Evolutionary conservation across 345 rosid genomes (phyloP).

Genomic region (Citrus hindsii): DNA sequence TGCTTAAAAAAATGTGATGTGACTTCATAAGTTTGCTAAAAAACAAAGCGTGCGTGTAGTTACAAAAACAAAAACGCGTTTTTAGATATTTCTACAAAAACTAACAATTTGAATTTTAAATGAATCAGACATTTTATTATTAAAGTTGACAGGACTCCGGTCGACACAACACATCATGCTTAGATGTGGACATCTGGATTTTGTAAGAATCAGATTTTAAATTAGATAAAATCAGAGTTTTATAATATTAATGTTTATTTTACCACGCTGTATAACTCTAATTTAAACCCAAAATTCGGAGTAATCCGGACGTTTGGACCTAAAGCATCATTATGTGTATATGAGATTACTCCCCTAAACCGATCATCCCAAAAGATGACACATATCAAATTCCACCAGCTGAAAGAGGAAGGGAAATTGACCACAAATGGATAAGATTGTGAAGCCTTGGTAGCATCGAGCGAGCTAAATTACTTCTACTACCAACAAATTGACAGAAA

Average conservation of each 20-base stretch:
- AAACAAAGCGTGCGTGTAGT: neutral
- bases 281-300: no score
- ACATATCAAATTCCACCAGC: neutral
- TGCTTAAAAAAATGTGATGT: neutral
- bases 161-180: no score
- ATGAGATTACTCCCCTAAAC: neutral
- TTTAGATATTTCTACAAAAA: neutral
- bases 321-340: no score
- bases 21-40: neutral
- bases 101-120: neutral
- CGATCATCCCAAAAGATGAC: neutral
- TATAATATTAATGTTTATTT: no score
- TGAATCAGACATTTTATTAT: neutral
- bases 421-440: neutral
- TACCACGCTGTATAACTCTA: no score
- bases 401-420: neutral
- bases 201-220: no score
- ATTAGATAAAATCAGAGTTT: no score
- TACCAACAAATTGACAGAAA: neutral
- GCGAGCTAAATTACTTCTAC: neutral
- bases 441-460: neutral
- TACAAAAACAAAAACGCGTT: neutral
- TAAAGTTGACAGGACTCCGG: neutral
- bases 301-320: no score
- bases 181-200: no score